Evolutionary conservation across 1,284 basidiomycete species (phyloP).

Genomic region (Trichosporon ovoides): DNA sequence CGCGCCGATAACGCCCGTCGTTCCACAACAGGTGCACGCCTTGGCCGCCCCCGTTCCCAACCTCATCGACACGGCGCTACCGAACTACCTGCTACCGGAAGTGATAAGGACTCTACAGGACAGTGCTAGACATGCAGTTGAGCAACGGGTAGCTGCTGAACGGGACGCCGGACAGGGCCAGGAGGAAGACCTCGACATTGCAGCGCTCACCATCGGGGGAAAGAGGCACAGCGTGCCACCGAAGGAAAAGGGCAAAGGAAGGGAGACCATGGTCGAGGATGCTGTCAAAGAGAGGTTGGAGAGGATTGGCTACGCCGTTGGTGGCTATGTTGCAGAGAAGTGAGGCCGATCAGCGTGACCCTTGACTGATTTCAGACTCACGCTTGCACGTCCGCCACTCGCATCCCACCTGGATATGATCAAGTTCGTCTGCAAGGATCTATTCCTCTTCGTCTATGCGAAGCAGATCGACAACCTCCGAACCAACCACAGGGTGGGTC

Average conservation of each 20-base stretch:
- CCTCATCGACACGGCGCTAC: slow-evolving; percentile 65
- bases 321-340: slow-evolving; percentile 79
- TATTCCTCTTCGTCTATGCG: slow-evolving; percentile 51
- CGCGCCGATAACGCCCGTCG: slow-evolving; percentile 30
- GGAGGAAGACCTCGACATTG: slow-evolving; percentile 30
- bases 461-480: slow-evolving; percentile 93
- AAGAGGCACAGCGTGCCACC: slow-evolving; percentile 2
- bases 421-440: slow-evolving; percentile 93
- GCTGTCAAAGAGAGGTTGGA: slow-evolving; percentile 67
- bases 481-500: slow-evolving; percentile 78
- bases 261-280: slow-evolving; percentile 58
- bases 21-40: slow-evolving; percentile 37
- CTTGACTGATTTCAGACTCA: slow-evolving; percentile 56
- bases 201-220: slow-evolving; percentile 8
- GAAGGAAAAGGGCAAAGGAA: slow-evolving; percentile 27
- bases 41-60: slow-evolving; percentile 45
- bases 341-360: slow-evolving; percentile 44
- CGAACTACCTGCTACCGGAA: slow-evolving; percentile 81
- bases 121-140: slow-evolving; percentile 64
- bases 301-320: slow-evolving; percentile 77
- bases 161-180: slow-evolving; percentile 21
- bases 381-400: slow-evolving; percentile 67
- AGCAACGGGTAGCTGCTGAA: slow-evolving; percentile 49
- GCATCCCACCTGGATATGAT: slow-evolving; percentile 79
- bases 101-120: slow-evolving; percentile 65